A percentile compares a stretch with the other conserved stretches of the same genome.
These are phyloP conservation scores for Penicillium parvum DNA, from an alignment of 495 filamentous ascomycete genomes.

Conservation along the genomic window DNA sequence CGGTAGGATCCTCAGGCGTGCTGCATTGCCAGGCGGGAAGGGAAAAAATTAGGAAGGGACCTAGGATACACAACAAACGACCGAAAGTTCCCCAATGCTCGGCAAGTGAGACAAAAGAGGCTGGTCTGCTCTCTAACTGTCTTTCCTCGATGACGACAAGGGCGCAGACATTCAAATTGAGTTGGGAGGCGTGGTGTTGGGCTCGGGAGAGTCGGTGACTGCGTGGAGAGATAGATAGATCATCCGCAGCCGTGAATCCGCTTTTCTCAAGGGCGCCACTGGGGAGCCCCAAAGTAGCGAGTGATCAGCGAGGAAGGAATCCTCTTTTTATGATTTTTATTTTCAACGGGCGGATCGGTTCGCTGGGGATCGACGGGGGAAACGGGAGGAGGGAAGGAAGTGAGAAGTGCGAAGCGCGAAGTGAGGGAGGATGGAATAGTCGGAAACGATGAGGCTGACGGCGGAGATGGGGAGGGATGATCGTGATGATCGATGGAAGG, in stretches of 20 bases:
- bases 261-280: slow-evolving; percentile 13
- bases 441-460: no score
- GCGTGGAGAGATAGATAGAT: slow-evolving; percentile 16
- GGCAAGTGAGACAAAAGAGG: slow-evolving; percentile 6
- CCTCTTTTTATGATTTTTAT: slow-evolving; percentile 1
- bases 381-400: background rate
- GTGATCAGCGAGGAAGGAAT: slow-evolving; percentile 16
- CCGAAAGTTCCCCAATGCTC: no score
- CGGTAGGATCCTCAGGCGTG: slow-evolving; percentile 21
- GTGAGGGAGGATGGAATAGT: slow-evolving; percentile 9
- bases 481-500: slow-evolving; percentile 7
- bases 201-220: slow-evolving; percentile 15
- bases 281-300: slow-evolving; percentile 12
- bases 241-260: slow-evolving; percentile 14
- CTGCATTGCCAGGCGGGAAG: slow-evolving; percentile 17
- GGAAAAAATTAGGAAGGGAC: no score
- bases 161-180: no score
- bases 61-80: slow-evolving; percentile 1
- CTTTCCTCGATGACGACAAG: slow-evolving; percentile 1
- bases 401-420: background rate
- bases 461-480: no score
- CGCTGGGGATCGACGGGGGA: slow-evolving; percentile 2
- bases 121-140: no score
- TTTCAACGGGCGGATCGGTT: slow-evolving; percentile 5
- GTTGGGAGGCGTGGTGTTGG: no score